phyloP scores from a whole-genome alignment of 2,329 filamentous ascomycete species.

The Exophiala calicioides region DNA sequence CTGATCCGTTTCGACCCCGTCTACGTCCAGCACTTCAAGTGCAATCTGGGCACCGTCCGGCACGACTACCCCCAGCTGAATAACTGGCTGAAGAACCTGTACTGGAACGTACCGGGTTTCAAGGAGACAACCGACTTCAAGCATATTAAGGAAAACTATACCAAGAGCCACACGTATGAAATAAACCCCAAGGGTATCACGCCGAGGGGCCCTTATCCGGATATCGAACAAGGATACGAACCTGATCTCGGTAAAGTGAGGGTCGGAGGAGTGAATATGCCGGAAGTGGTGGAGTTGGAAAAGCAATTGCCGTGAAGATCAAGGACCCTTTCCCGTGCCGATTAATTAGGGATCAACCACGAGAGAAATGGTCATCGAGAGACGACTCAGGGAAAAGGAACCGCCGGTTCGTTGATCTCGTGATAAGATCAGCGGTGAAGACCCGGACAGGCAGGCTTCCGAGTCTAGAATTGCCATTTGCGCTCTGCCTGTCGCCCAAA shows the following conservation, averaged over 20 bases:
- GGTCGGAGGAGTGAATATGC: constrained; percentile 47
- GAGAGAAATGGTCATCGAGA: no score
- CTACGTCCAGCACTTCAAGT: constrained; percentile 69
- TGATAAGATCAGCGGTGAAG: background rate
- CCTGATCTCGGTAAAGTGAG: constrained; percentile 51
- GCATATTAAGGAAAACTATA: constrained; percentile 70
- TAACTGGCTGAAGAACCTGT: constrained; percentile 62
- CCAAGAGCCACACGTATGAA: constrained; percentile 60
- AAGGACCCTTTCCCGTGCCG: background rate
- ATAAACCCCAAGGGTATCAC: constrained; percentile 65
- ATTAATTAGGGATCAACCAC: no score
- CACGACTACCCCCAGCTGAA: constrained; percentile 62
- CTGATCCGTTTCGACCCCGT: constrained; percentile 62
- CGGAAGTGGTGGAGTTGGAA: constrained; percentile 28
- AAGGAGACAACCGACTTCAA: constrained; percentile 63
- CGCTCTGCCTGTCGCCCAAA: no score
- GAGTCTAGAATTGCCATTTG: no score
- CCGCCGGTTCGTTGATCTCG: background rate
- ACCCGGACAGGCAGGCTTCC: no score
- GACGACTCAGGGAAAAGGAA: no score
- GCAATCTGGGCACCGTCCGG: constrained; percentile 62
- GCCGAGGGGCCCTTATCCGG: constrained; percentile 62
- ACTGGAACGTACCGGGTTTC: constrained; percentile 58
- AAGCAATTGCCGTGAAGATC: constrained; percentile 15
- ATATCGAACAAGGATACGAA: constrained; percentile 57